Base-by-base conservation (phyloP, 2,329 filamentous ascomycete species). In the Dothistroma pini region DNA sequence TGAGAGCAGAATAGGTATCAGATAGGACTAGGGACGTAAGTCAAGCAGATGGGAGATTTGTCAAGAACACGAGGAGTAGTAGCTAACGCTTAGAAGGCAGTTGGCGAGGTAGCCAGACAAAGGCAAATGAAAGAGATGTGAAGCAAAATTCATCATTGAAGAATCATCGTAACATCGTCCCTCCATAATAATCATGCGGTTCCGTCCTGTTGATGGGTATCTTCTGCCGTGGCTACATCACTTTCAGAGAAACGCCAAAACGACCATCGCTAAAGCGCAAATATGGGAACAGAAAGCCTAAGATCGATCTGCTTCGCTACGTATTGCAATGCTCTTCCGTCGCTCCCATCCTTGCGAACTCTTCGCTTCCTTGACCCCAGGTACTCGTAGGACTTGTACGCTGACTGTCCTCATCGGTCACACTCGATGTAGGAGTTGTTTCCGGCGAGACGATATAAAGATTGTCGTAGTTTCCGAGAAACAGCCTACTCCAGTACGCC, bases 391-490 rank as follows among this genome's bases (percentile, higher is more conserved):
- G 71, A 58, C 68, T 71, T n/a, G 66, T 54, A 29, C 69, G 62
- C 48, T 66, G 68, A 58, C 70, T 72, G n/a, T 69, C 70, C n/a
- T 65, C 61, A 21, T 68, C 70, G 38, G 64, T 66, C 21, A 70
- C 52, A 53, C 73, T 74, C 44, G 65, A 67, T 7, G 57, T 72
- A 34, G 76, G 75, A 47, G 74, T 77, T 44, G 67, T 75, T 48
- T 78, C 76, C 19, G 77, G 74, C 54, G 75, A 78, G 19, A 82
- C 76, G 62, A 82, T 81, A 69, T 78, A 82, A n/a, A 82, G 73
- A 38, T 81, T 76, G 25, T 78, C 74, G 63, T 75, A 81, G 59
- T 74, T 76, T 59, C 78, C 77, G 59, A 79, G 71, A 16, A 81
- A 67, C 63, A 80, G 70, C 44, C 78, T 74, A 61, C 77, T 78